Percentiles rank a stretch among this genome's conserved stretches.
Evolutionary conservation across 2,329 filamentous ascomycete genomes (phyloP).

Genomic region (Colletotrichum sp.): DNA sequence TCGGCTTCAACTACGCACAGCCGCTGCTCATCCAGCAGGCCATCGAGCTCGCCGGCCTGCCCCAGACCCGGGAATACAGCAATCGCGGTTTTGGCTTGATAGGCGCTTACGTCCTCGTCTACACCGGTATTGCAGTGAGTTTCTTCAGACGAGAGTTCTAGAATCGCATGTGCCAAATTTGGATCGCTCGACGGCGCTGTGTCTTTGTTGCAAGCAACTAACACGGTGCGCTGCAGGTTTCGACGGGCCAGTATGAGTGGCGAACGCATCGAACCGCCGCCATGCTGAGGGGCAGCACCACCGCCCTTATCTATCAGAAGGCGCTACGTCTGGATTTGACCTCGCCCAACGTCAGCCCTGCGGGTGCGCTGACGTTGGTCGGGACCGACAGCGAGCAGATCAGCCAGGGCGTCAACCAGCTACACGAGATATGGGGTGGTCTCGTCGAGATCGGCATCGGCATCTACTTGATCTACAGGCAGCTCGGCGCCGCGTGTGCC

Average conservation of each 20-base stretch:
- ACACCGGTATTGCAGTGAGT: conserved; percentile 28
- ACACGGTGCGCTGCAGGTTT: conserved; percentile 16
- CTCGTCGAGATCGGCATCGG: conserved; percentile 30
- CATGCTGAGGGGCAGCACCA: conserved; percentile 31
- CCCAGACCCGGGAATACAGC: conserved; percentile 23
- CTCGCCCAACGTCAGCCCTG: conserved; percentile 23
- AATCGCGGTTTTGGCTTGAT: conserved; percentile 30
- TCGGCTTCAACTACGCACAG: conserved; percentile 30
- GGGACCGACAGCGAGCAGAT: conserved; percentile 32
- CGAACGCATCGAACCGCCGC: conserved; percentile 27
- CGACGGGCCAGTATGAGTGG: conserved; percentile 27
- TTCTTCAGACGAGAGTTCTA: not conserved
- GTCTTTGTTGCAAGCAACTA: not conserved
- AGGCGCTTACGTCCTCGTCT: conserved; percentile 30
- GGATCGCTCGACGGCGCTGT: not conserved
- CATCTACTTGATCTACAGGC: conserved; percentile 29
- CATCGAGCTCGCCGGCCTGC: conserved; percentile 21
- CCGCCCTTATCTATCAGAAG: conserved; percentile 30
- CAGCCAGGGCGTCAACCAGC: conserved; percentile 21
- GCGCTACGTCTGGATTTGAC: conserved; percentile 23
- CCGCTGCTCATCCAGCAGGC: conserved; percentile 29
- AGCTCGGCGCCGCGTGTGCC: conserved; percentile 46
- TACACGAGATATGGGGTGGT: conserved; percentile 27
- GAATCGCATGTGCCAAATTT: not conserved
- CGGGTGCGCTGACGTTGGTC: conserved; percentile 29